Evolutionary conservation across 495 filamentous ascomycete genomes (phyloP), one percentile per base, ranked within the genome.

Genomic region (Trichodelitschia bisporula): DNA sequence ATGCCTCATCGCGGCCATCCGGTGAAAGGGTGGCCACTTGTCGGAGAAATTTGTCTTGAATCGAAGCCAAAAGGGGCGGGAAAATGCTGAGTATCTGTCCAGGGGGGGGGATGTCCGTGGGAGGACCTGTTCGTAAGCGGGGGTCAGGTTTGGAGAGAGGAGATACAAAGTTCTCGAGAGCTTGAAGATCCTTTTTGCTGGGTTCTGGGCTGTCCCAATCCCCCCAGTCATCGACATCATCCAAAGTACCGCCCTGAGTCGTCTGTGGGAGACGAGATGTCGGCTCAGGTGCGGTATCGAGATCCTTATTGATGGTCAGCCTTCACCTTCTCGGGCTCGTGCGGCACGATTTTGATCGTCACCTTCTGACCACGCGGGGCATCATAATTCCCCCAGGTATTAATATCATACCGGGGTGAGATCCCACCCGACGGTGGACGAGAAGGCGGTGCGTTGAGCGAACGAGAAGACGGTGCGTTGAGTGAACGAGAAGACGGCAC

Each of bases 91-190:
- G 58, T 3, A 95, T 55, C 28, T 86, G 55, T 11, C 75, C 73
- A 4, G 89, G 89, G 1, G 86, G 80, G 13, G 86, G 84, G 3
- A 92, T 66, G 47, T 90, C 91, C 5, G 72, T 77, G 32, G 82
- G 82, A 4, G 79, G 77, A 19, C 59, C 15, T 8, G 43, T 29
- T 55, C 38, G 12, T 38, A 28, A 16, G 38, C 19, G 19, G 39
- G 34, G 11, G 27, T 21, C 29, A 2, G 23, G 30, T 15, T 13
- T 12, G 15, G 29, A 21, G 30, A 18, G 15, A 16, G 14, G 25
- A 15, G 15, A 29, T 16, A 30, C 16, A 21, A 18, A 29, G 23
- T 20, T 34, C 37, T 4, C 19, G 29, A 21, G 19, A 18, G 5
- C 4, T 26, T 17, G 14, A 14, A 13, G 1, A 20, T 20, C n/a